Evolutionary conservation across 768 basidiomycete genomes (phyloP), one percentile per base, ranked within the genome.

Genomic region (Boletellus sp.): DNA sequence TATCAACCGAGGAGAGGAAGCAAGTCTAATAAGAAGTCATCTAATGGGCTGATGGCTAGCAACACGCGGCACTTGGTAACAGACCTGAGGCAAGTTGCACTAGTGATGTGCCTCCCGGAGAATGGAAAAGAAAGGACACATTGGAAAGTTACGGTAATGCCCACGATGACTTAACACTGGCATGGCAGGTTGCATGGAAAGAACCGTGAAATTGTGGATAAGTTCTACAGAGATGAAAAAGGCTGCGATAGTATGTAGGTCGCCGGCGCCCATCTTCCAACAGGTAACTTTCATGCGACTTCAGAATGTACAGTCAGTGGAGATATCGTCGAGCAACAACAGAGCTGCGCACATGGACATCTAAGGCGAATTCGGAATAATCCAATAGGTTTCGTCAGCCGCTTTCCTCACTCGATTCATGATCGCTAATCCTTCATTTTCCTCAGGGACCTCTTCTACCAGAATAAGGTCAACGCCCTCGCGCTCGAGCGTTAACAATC

Each of bases 401-500:
- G 95, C 94, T 65, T 97, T 97, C 53, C 79, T 79, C 22, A 94
- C 82, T 16, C 95, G 78, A 66, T 98, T 96, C 92, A 96, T 97
- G 24, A 97, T 80, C 6, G 95, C 95, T 24, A 96, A 69, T 0
- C 95, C 95, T 60, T 96, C 86, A 32, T 81, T 78, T 24, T 78
- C 79, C 67, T 96, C 91, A 34, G 74, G 69, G 9, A 94, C 76
- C 53, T 87, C 92, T 68, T 97, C 94, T 48, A 95, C 79, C 12
- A 95, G 65, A 55, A 98, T 95, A 45, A 84, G 60, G 60, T 91
- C 84, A 3, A 91, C 92, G 4, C 85, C 86, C 43, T 78, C 74
- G 22, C 64, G 71, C 52, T 98, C 95, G 32, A 97, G 72, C 2
- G 84, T 79, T 37, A 96, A 75, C 45, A 98, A 68, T 0, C 91